Base-by-base conservation (phyloP, 257 asterid species). In the Solanum pinnatisectum region DNA sequence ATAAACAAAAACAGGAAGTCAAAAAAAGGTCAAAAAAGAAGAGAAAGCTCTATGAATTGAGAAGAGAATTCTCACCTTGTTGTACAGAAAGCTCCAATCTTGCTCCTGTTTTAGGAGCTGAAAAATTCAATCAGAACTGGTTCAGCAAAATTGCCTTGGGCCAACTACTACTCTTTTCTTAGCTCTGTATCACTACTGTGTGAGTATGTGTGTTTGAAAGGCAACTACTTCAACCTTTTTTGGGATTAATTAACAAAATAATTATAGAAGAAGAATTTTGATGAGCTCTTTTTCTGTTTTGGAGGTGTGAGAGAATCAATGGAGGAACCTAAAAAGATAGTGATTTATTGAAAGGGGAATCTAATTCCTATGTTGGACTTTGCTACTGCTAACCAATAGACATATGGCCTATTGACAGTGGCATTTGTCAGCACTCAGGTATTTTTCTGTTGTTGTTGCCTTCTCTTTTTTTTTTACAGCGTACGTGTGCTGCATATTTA, bases 111-210 rank as follows among this genome's bases (percentile, higher is more conserved):
- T 76, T 8, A 10, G 83, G 32, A 22, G 84, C 23, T 77, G n/a
- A 15, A 71, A 52, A 52, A 52, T 23, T 52, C 63, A 52, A 56
- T 33, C 42, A 71, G 20, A 32, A 71, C 76, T 27, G 35, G 12
- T 67, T 59, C 10, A 68, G 84, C 87, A 73, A 87, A 88, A 87
- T 91, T 93, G 93, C 91, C 90, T 92, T 91, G 91, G 91, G 90
- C 95, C 92, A 87, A 88, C 81, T 76, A 88, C 84, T 79, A 63
- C 71, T 63, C 13, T 42, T 5, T 30, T 30, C 27, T 30, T 82
- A 82, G 70, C 44, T 81, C 65, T 79, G 22, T 81, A n/a, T 46
- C 85, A 33, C 49, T 73, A 79, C 67, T 25, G 13, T 77, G 22
- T 39, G 83, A 15, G 25, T 79, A 2, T 44, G 3, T 79, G 36